Conservation (phyloP, 768 basidiomycete genomes). For the Lactarius deliciosus region DNA sequence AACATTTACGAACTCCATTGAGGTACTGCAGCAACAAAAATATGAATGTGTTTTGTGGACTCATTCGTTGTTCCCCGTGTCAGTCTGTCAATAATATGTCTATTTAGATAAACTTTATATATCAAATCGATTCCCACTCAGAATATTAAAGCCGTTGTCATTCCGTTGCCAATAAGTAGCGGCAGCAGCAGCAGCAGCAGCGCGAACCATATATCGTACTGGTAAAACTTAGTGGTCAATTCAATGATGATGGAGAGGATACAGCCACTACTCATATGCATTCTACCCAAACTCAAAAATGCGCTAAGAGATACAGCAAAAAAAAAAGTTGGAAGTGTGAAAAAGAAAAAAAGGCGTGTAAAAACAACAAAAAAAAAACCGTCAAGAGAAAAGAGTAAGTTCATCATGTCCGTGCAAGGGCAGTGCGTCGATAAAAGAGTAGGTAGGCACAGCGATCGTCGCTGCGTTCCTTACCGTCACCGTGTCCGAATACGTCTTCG, state of each 20-base stretch:
- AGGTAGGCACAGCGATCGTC: conserved; percentile 82
- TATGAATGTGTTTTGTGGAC: not conserved
- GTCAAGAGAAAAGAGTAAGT: not conserved
- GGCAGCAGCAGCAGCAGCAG: not conserved
- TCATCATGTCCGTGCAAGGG: conserved; percentile 33
- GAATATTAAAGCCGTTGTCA: not conserved
- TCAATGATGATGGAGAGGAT: conserved; percentile 10
- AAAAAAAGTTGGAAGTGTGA: not conserved
- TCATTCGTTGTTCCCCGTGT: not conserved
- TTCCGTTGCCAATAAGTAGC: not conserved
- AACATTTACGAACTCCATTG: conserved; percentile 33
- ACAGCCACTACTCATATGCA: conserved; percentile 18
- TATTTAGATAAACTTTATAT: conserved; percentile 27
- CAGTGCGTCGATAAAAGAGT: conserved; percentile 75
- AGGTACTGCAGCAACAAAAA: not conserved
- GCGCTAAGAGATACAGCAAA: conserved; percentile 26
- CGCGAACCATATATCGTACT: not conserved
- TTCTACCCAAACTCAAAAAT: conserved; percentile 22
- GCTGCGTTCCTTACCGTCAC: conserved; percentile 32
- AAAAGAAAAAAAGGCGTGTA: conserved; percentile 1
- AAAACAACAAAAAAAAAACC: not conserved
- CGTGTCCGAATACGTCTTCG: conserved; percentile 65
- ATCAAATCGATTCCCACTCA: not conserved
- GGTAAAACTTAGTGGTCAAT: conserved; percentile 2
- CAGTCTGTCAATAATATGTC: not conserved